These are phyloP conservation scores for Colletotrichum karsti DNA, from an alignment of 2,329 filamentous ascomycete species.

Conservation along the genomic window DNA sequence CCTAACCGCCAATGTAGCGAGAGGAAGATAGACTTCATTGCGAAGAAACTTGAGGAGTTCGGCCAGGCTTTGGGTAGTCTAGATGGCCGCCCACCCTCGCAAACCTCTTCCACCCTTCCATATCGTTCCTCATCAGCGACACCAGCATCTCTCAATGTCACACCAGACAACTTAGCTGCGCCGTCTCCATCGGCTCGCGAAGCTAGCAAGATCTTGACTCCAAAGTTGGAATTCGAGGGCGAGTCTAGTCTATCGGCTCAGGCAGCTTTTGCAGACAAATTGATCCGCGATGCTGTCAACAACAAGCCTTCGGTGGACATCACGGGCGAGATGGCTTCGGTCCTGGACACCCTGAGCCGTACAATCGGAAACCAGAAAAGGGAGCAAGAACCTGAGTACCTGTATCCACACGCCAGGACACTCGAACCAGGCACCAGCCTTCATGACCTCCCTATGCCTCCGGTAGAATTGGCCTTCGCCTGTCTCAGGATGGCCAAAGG, in stretches of 20 bases:
- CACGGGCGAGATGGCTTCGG: slow-evolving; percentile 31
- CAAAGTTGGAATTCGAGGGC: slow-evolving; percentile 30
- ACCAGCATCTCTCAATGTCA: slow-evolving; percentile 7
- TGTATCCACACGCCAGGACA: slow-evolving; percentile 4
- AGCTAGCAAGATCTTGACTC: neutral
- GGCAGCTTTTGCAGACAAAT: slow-evolving; percentile 32
- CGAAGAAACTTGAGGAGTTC: slow-evolving; percentile 17
- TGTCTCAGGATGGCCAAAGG: slow-evolving; percentile 27
- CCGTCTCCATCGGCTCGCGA: neutral
- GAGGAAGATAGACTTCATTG: slow-evolving; percentile 9
- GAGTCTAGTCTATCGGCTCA: slow-evolving; percentile 32
- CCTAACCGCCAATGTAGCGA: neutral
- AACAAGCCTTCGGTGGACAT: slow-evolving; percentile 26
- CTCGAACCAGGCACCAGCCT: slow-evolving; percentile 10
- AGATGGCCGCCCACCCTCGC: neutral
- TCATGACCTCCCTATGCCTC: slow-evolving; percentile 25
- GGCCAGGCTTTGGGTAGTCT: neutral
- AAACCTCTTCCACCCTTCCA: neutral
- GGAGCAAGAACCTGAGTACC: slow-evolving; percentile 12
- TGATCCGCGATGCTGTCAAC: slow-evolving; percentile 30
- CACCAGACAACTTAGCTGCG: neutral
- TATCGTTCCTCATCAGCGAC: neutral
- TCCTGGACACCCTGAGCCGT: slow-evolving; percentile 26
- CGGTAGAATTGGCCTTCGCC: slow-evolving; percentile 22
- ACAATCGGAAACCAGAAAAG: slow-evolving; percentile 25